phyloP scores from a whole-genome alignment of 2,329 filamentous ascomycete species.

The Cladosporium cucumerinum region DNA sequence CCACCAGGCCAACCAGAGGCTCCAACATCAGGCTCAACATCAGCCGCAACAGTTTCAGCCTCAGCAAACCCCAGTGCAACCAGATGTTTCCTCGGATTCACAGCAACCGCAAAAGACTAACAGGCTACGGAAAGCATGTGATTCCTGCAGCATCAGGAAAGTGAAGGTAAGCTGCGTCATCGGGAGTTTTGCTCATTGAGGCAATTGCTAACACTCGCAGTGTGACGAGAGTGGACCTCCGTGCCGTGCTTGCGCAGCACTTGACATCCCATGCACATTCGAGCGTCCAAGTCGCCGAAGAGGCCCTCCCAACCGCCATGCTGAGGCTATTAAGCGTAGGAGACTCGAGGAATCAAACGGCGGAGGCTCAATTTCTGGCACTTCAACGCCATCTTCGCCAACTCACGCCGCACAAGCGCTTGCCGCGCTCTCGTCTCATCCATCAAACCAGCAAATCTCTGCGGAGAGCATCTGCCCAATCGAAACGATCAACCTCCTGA shows the following conservation, averaged over 20 bases:
- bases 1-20: constrained; percentile 27
- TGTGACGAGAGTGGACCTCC: constrained; percentile 66
- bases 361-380: constrained; percentile 39
- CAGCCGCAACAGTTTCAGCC: constrained; percentile 23
- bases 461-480: constrained; percentile 70
- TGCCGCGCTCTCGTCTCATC: constrained; percentile 47
- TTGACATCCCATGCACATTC: constrained; percentile 67
- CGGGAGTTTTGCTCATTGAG: background rate
- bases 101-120: constrained; percentile 32
- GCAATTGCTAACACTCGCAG: constrained; percentile 36
- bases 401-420: constrained; percentile 54
- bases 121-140: constrained; percentile 40
- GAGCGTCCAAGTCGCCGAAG: constrained; percentile 60
- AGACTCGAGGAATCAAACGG: constrained; percentile 42
- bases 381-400: constrained; percentile 48
- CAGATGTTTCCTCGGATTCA: constrained; percentile 11
- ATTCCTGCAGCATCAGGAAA: constrained; percentile 40
- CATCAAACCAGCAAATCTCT: constrained; percentile 45
- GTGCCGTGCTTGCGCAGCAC: constrained; percentile 61
- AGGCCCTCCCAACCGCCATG: constrained; percentile 64
- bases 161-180: constrained; percentile 33
- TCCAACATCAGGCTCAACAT: constrained; percentile 28
- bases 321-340: constrained; percentile 63
- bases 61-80: constrained; percentile 14
- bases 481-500: constrained; percentile 63